Evolutionary conservation across 257 asterid species (phyloP), one percentile per base, ranked within the genome.

Genomic region (Henckelia pumila): DNA sequence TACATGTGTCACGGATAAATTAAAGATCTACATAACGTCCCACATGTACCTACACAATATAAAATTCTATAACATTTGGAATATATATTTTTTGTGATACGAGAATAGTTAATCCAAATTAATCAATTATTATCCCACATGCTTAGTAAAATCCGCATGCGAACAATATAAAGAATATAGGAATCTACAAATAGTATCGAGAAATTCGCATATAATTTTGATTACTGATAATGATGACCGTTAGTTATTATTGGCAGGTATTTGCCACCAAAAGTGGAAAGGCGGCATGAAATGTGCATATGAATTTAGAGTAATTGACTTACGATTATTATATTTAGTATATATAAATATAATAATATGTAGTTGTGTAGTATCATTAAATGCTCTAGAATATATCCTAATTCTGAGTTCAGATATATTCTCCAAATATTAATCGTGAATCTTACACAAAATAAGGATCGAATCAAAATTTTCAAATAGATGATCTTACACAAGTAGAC

Each of bases 31-130:
- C n/a, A n/a, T n/a, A n/a, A n/a, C n/a, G n/a, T n/a, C n/a, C n/a
- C n/a, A n/a, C n/a, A n/a, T n/a, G n/a, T n/a, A n/a, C n/a, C n/a
- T n/a, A n/a, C n/a, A n/a, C n/a, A n/a, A n/a, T n/a, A n/a, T n/a
- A n/a, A n/a, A 47, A 65, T 65, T 65, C 61, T 50, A 47, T 59
- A 49, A 14, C 3, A 8, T 49, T 16, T 16, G 55, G 55, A 47
- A 47, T 5, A 47, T 47, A 16, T 47, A 17, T 13, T 47, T 17
- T 5, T 47, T 14, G 20, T 16, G 55, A 5, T 47, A 5, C 0
- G 55, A 5, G 17, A 40, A 40, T 40, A 40, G 19, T 40, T 14
- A 3, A 40, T 44, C 53, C 53, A 44, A 16, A 16, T 40, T 44
- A 44, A 47, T 47, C 2, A 47, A 47, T 16, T 47, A 13, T 40